A percentile compares a stretch with the other conserved stretches of the same genome.
Conservation (phyloP, 352 stramenopile genomes). For the Globisporangium okanoganense region DNA sequence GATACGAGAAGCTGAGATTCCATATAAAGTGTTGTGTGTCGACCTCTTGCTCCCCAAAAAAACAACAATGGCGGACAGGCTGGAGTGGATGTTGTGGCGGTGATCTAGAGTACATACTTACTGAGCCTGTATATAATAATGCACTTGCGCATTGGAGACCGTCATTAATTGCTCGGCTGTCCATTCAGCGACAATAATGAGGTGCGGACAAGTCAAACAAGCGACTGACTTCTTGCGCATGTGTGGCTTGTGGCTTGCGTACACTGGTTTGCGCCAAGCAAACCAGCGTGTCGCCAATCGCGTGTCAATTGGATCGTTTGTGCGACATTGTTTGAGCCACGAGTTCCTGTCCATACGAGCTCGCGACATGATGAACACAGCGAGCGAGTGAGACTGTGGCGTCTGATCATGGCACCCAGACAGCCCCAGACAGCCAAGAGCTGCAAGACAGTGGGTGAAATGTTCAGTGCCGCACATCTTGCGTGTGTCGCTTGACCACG, state of each 20-base stretch:
- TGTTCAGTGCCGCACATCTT: background rate
- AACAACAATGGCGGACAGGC: background rate
- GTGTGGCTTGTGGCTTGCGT: background rate
- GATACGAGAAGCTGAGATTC: background rate
- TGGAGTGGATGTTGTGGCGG: background rate
- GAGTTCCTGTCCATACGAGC: background rate
- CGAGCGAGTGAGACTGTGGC: background rate
- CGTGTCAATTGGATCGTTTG: constrained; percentile 3
- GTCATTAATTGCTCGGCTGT: background rate
- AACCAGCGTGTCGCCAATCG: background rate
- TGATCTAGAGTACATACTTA: background rate
- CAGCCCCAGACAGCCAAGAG: no score
- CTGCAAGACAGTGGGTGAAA: background rate
- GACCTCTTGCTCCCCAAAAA: background rate
- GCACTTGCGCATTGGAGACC: background rate
- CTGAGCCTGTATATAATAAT: no score
- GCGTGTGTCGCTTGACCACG: background rate
- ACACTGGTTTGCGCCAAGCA: background rate
- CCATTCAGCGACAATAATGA: background rate
- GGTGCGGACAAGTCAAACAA: background rate
- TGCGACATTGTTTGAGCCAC: background rate
- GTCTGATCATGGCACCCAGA: no score
- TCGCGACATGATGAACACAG: background rate
- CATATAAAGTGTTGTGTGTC: background rate
- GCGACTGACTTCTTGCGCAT: background rate